Evolutionary conservation across 176 grass and related monocot genomes (phyloP).

Genomic region (Guadua angustifolia): DNA sequence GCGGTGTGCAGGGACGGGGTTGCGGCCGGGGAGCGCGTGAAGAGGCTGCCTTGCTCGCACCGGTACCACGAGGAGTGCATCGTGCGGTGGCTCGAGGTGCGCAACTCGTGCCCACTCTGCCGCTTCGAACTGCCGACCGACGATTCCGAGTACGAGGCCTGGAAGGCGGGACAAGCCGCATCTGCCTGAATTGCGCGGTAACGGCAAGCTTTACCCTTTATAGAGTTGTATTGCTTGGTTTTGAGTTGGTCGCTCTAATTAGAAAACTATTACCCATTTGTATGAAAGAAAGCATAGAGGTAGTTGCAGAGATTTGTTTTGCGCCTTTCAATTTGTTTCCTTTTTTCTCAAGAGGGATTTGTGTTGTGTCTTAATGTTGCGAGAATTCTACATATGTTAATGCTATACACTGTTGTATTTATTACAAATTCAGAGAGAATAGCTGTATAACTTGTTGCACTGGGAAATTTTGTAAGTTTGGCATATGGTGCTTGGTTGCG

Average conservation of each 20-base stretch:
- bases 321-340: not conserved
- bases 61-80: slow-evolving; percentile 90
- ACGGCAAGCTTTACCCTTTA: not conserved
- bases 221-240: slow-evolving; percentile 43
- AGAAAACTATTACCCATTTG: slow-evolving; percentile 21
- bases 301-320: slow-evolving; percentile 46
- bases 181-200: slow-evolving; percentile 8
- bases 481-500: not conserved
- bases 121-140: slow-evolving; percentile 88
- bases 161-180: slow-evolving; percentile 43
- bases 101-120: slow-evolving; percentile 95
- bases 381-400: slow-evolving; percentile 25
- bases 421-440: slow-evolving; percentile 26
- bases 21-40: slow-evolving; percentile 56
- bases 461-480: not conserved
- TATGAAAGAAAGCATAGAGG: slow-evolving; percentile 43
- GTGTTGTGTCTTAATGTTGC: slow-evolving; percentile 11
- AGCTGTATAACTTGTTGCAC: slow-evolving; percentile 20
- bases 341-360: slow-evolving; percentile 27
- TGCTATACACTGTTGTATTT: slow-evolving; percentile 39
- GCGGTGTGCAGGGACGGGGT: slow-evolving; percentile 76
- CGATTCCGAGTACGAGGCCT: slow-evolving; percentile 76
- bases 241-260: not conserved
- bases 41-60: slow-evolving; percentile 79
- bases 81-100: slow-evolving; percentile 79